These are phyloP conservation scores for Pseudocercospora fuligena DNA, from an alignment of 2,329 filamentous ascomycete species.

Conservation along the genomic window DNA sequence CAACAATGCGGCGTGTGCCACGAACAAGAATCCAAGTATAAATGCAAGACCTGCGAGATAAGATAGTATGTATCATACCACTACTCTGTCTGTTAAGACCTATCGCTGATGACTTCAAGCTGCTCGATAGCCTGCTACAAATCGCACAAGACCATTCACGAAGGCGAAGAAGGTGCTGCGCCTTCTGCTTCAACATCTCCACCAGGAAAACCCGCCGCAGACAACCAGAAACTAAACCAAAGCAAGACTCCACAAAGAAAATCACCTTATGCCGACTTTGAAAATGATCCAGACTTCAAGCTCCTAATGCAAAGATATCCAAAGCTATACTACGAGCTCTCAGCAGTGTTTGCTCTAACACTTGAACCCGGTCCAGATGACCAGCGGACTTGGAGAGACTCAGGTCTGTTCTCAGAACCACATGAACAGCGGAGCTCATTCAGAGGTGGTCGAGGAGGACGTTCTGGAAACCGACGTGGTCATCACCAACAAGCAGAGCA, in stretches of 20 bases:
- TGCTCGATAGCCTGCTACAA: constrained; percentile 48
- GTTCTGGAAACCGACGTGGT: constrained; percentile 1
- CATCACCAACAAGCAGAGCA: background rate
- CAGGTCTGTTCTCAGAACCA: constrained; percentile 29
- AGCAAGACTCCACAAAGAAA: constrained; percentile 12
- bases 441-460: constrained; percentile 19
- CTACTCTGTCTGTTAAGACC: no score
- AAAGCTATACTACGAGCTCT: constrained; percentile 40
- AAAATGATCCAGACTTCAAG: constrained; percentile 39
- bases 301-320: constrained; percentile 43
- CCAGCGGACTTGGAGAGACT: constrained; percentile 33
- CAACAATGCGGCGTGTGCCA: constrained; percentile 52
- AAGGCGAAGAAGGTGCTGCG: constrained; percentile 1
- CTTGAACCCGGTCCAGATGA: constrained; percentile 43
- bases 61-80: constrained; percentile 46
- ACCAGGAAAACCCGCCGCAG: constrained; percentile 20
- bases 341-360: constrained; percentile 41
- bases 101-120: no score
- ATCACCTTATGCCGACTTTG: constrained; percentile 39
- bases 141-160: constrained; percentile 42
- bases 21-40: constrained; percentile 53
- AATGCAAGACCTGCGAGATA: constrained; percentile 53
- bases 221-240: constrained; percentile 29
- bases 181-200: background rate
- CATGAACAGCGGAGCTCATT: constrained; percentile 18